Evolutionary conservation across 768 basidiomycete genomes (phyloP).

Genomic region (Scleroderma bovista): DNA sequence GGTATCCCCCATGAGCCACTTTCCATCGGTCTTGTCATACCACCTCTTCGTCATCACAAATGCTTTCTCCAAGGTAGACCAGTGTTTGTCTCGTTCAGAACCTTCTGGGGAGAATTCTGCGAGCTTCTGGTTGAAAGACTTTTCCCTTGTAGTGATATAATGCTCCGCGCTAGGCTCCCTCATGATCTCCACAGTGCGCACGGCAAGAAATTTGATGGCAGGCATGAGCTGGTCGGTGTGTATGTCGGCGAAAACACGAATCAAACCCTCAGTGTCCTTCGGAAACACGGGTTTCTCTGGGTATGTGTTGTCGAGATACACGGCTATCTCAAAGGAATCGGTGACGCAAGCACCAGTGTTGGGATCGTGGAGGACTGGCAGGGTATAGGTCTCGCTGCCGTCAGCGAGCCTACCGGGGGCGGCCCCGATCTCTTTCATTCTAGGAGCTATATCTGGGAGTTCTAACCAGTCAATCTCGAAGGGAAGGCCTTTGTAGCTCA

Average conservation of each 20-base stretch:
- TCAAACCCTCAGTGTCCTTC: conserved; percentile 15
- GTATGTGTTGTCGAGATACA: conserved; percentile 33
- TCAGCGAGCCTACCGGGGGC: conserved; percentile 12
- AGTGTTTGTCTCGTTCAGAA: conserved; percentile 27
- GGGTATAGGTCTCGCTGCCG: conserved; percentile 20
- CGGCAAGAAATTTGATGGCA: conserved; percentile 10
- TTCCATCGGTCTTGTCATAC: conserved; percentile 20
- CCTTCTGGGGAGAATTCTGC: conserved; percentile 36
- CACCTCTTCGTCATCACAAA: conserved; percentile 9
- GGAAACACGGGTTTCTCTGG: conserved; percentile 27
- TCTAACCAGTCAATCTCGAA: conserved; percentile 32
- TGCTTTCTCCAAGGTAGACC: conserved; percentile 13
- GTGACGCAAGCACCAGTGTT: conserved; percentile 22
- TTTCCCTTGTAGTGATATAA: conserved; percentile 34
- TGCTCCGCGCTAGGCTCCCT: conserved; percentile 31
- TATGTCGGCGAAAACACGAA: conserved; percentile 14
- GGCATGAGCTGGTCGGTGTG: background rate
- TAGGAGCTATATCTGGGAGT: conserved; percentile 26
- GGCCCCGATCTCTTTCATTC: conserved; percentile 22
- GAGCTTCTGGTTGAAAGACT: conserved; percentile 28
- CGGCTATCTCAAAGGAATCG: conserved; percentile 29
- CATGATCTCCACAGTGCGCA: conserved; percentile 24
- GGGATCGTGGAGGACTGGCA: conserved; percentile 32
- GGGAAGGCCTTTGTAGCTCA: conserved; percentile 29
- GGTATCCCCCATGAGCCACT: conserved; percentile 26